A percentile compares a stretch with the other conserved stretches of the same genome.
These are phyloP conservation scores for Tilletiaria anomala DNA, from an alignment of 1,284 basidiomycete genomes.

Conservation along the genomic window DNA sequence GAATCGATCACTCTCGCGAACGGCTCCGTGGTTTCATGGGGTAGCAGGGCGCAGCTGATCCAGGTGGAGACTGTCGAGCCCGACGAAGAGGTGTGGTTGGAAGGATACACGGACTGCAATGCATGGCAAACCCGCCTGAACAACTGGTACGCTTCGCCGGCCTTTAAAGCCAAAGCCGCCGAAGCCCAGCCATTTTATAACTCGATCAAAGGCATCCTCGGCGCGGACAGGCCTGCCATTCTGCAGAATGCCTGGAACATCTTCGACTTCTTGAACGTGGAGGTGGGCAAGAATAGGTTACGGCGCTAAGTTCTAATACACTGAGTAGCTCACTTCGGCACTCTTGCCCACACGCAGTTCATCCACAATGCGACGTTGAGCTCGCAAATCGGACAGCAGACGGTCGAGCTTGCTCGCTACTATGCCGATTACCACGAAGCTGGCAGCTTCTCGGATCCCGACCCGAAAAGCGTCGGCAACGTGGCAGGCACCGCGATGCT, in stretches of 20 bases:
- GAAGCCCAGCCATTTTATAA: slow-evolving; percentile 54
- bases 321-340: too few relatives aligned
- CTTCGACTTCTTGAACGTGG: slow-evolving; percentile 54
- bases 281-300: too few relatives aligned
- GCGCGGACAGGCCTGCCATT: slow-evolving; percentile 52
- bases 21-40: slow-evolving; percentile 55
- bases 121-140: slow-evolving; percentile 8
- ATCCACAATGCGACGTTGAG: slow-evolving; percentile 44
- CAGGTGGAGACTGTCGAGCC: slow-evolving; percentile 66
- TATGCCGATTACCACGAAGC: slow-evolving; percentile 65
- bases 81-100: slow-evolving; percentile 53
- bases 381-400: slow-evolving; percentile 7
- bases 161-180: slow-evolving; percentile 49
- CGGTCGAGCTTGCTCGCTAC: slow-evolving; percentile 18
- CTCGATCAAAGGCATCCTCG: slow-evolving; percentile 53
- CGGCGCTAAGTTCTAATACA: too few relatives aligned
- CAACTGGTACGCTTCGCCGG: slow-evolving; percentile 25
- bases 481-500: slow-evolving; percentile 66
- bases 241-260: slow-evolving; percentile 56
- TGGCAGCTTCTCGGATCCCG: slow-evolving; percentile 55
- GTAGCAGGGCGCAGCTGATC: slow-evolving; percentile 56
- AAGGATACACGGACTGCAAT: slow-evolving; percentile 56
- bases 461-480: slow-evolving; percentile 57
- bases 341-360: too few relatives aligned
- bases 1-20: slow-evolving; percentile 47